Evolutionary conservation across 805 yeast species (phyloP).

Genomic region (Candida boidinii): DNA sequence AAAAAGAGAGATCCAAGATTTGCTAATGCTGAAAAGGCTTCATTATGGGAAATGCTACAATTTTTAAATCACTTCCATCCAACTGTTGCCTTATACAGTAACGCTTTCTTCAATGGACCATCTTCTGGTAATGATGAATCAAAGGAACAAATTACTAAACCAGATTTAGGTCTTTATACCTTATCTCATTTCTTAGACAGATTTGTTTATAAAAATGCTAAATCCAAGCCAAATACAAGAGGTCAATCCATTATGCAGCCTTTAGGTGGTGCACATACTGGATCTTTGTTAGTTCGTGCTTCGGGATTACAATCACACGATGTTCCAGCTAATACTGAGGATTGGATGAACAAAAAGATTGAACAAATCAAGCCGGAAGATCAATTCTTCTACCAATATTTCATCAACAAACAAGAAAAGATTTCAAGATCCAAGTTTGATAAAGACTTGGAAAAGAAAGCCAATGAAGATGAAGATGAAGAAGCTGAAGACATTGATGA

Average conservation of each 20-base stretch:
- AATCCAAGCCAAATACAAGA: constrained; percentile 61
- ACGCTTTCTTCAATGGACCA: constrained; percentile 44
- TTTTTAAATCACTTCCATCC: constrained; percentile 87
- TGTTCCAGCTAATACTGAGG: constrained; percentile 75
- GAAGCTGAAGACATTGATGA: constrained; percentile 40
- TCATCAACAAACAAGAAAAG: constrained; percentile 50
- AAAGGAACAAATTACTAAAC: constrained; percentile 40
- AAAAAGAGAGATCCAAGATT: constrained; percentile 87
- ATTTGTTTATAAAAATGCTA: constrained; percentile 90
- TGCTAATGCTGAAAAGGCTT: constrained; percentile 76
- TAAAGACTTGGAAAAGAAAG: constrained; percentile 35
- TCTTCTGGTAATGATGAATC: constrained; percentile 19
- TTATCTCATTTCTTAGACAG: constrained; percentile 88
- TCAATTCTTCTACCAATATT: constrained; percentile 79
- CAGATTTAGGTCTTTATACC: constrained; percentile 85
- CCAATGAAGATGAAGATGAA: constrained; percentile 31
- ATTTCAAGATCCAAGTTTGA: constrained; percentile 27
- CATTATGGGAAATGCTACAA: constrained; percentile 79
- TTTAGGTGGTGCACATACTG: constrained; percentile 75
- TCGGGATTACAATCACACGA: constrained; percentile 30
- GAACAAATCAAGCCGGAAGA: constrained; percentile 79
- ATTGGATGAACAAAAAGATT: constrained; percentile 66
- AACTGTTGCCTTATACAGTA: constrained; percentile 75
- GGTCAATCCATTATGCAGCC: constrained; percentile 98
- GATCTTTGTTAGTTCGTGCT: constrained; percentile 59